phyloP scores from a whole-genome alignment of 2,329 filamentous ascomycete species.

The Chaetothyriales sp. region DNA sequence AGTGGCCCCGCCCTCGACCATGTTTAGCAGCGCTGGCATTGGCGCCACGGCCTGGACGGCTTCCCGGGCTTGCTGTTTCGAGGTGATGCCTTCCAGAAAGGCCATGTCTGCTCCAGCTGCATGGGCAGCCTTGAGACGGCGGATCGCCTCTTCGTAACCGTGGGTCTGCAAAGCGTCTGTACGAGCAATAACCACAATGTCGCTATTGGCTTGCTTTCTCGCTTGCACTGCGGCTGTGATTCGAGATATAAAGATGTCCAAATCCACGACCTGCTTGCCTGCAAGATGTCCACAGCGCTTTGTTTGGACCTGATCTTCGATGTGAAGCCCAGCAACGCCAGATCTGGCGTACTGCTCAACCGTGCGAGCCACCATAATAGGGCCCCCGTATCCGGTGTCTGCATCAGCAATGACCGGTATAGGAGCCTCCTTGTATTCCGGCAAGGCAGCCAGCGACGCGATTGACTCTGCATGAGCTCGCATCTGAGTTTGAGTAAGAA shows the following conservation, averaged over 20 bases:
- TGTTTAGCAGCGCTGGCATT: conserved; percentile 30
- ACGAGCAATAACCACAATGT: conserved; percentile 32
- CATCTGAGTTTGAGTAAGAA: conserved; percentile 39
- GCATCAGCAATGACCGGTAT: conserved; percentile 39
- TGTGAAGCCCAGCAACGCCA: conserved; percentile 41
- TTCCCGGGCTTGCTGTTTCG: conserved; percentile 23
- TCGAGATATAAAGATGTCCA: conserved; percentile 21
- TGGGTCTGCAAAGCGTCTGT: conserved; percentile 23
- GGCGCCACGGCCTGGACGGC: conserved; percentile 22
- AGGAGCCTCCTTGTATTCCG: conserved; percentile 14
- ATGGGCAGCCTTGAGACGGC: conserved; percentile 23
- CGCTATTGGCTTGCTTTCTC: conserved; percentile 20
- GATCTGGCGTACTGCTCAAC: conserved; percentile 36
- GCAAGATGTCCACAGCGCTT: conserved; percentile 29
- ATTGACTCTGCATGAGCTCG: conserved; percentile 39
- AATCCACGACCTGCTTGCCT: conserved; percentile 26
- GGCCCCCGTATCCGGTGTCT: conserved; percentile 38
- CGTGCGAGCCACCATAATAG: conserved; percentile 34
- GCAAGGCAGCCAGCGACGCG: conserved; percentile 29
- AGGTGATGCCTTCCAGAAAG: conserved; percentile 28
- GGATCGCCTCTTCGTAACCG: conserved; percentile 27
- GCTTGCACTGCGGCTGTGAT: conserved; percentile 28
- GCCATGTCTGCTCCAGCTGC: conserved; percentile 27
- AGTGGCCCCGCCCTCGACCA: conserved; percentile 29
- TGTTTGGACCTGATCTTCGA: conserved; percentile 35